Evolutionary conservation across 2,329 filamentous ascomycete species (phyloP), one percentile per base, ranked within the genome.

Genomic region (Botrytis deweyae): DNA sequence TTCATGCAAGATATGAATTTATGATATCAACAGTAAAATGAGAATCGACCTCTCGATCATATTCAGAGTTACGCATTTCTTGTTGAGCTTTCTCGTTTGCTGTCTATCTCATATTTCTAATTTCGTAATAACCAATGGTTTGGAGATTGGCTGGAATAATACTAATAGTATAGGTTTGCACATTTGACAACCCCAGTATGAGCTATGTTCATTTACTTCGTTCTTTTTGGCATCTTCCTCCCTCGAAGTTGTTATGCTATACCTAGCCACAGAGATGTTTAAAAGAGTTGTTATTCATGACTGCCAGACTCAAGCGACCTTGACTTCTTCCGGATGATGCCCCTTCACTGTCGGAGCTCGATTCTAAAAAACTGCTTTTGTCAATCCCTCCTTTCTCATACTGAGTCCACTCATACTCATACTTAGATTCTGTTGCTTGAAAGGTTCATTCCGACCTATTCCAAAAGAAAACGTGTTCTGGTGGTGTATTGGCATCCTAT

Each of bases 251-350:
- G 18, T 18, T n/a, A 2, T 7, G 12, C 49, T 6, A 18, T 29
- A 52, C 4, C 10, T 6, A n/a, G 14, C 14, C 25, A 29, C 8
- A 8, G n/a, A 9, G 52, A 18, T 16, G 6, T 29, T 7, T 3
- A 16, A 55, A 29, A 8, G 6, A 29, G 0, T 8, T 14, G 4
- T 55, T 3, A 6, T 33, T 33, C 33, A 16, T 16, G n/a, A 18
- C 14, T 3, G 7, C 1, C 2, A n/a, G 52, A 55, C 6, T 55
- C 6, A 0, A 18, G n/a, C 25, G 52, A 55, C 0, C n/a, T 0
- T 6, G 14, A 18, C 0, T 55, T 29, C 52, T 29, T 29, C 0
- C 5, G 4, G 1, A 29, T 4, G 5, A 29, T 14, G 12, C 25
- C 12, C 4, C 12, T 52, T 52, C 49, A n/a, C 1, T 52, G 10